Base-by-base conservation (phyloP, 164 flowering plant genomes). In the Kingdonia uniflora region DNA sequence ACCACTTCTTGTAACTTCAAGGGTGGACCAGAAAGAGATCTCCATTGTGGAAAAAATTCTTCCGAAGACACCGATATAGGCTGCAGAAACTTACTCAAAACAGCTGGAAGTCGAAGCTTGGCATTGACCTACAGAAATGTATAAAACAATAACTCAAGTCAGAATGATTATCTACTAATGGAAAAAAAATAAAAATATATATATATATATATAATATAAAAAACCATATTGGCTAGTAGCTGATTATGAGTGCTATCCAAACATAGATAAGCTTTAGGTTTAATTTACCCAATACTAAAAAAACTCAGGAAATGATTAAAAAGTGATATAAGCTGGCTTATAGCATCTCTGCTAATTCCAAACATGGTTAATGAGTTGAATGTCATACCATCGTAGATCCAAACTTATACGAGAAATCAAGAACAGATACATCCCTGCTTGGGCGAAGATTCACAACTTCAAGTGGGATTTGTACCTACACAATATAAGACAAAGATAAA, bases 1-100 rank as follows among this genome's bases (percentile, higher is more conserved):
- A 89, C 99, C 78, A 94, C 99, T 94, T 94, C 99, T 73, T 89
- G 99, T 53, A 92, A 89, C 76, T 88, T 92, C 76, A 88, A 70
- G 20, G 99, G 97, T 15, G 95, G 95, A n/a, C 95, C 99, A 45
- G 97, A 78, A 54, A 94, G 90, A 51, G 96, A 86, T 78, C 92
- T 86, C 99, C 99, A 94, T 46, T 94, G 99, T 25, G 87, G 87
- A 44, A 94, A 94, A 66, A 94, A 94, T 67, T 94, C 99, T 65
- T 94, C 99, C 21, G 81, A 66, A 50, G 99, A 69, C 22, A 94
- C 71, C 35, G 85, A 5, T 52, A 87, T 75, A 57, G 91, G 97
- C 74, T 85, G 97, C 53, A 89, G 65, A 76, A 94, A 94, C 61
- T 94, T 89, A 62, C 75, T 94, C 57, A 94, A 62, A 37, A 89